These are phyloP conservation scores for Magnolia officinalis DNA, from an alignment of 164 flowering plant species.

Conservation along the genomic window DNA sequence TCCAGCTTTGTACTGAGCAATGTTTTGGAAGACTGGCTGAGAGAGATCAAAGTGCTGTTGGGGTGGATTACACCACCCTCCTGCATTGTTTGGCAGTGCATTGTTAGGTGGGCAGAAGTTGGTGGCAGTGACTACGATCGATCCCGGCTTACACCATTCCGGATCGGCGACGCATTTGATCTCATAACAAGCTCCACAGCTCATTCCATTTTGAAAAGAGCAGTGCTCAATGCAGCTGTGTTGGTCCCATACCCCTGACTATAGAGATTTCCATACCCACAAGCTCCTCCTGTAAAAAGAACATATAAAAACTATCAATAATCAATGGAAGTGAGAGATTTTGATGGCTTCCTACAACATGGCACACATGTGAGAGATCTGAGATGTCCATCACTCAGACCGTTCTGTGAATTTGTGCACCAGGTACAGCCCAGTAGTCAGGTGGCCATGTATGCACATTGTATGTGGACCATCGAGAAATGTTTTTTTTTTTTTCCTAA, in stretches of 20 bases:
- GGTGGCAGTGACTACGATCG: slow-evolving; percentile 66
- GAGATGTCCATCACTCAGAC: background rate
- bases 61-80: slow-evolving; percentile 80
- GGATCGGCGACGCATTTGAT: slow-evolving; percentile 53
- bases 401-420: background rate
- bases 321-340: background rate
- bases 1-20: slow-evolving; percentile 73
- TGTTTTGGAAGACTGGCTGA: slow-evolving; percentile 57
- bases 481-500: background rate
- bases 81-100: slow-evolving; percentile 30
- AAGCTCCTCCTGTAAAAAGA: slow-evolving; percentile 59
- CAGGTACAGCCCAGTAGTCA: background rate
- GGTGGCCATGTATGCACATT: background rate
- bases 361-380: background rate
- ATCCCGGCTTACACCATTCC: slow-evolving; percentile 56
- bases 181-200: slow-evolving; percentile 73
- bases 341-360: background rate
- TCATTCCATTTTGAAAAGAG: slow-evolving; percentile 63
- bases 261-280: slow-evolving; percentile 82
- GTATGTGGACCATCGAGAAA: background rate
- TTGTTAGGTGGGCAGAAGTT: slow-evolving; percentile 71
- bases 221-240: slow-evolving; percentile 74
- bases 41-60: slow-evolving; percentile 65
- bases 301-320: background rate
- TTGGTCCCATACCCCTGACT: slow-evolving; percentile 70